These are phyloP conservation scores for Vigna mungo DNA, from an alignment of 306 rosid species.

Conservation along the genomic window DNA sequence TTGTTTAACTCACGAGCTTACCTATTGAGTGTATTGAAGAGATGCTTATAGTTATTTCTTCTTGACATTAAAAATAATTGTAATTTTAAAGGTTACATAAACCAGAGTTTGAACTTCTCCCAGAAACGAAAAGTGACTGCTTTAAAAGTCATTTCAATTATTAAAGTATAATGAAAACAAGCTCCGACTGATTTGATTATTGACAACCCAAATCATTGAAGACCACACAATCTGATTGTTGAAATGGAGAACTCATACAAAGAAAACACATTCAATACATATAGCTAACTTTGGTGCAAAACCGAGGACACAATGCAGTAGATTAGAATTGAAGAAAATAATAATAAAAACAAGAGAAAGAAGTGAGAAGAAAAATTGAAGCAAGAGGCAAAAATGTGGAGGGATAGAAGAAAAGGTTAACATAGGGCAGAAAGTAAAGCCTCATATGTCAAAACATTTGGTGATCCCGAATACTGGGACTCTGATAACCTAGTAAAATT, in stretches of 20 bases:
- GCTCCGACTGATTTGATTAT: background rate
- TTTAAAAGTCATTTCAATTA: background rate
- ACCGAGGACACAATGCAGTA: too few relatives aligned
- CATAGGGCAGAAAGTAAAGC: constrained; percentile 19
- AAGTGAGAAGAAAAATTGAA: background rate
- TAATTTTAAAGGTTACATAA: background rate
- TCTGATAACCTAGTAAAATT: constrained; percentile 45
- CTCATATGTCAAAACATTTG: constrained; percentile 41
- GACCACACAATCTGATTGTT: background rate
- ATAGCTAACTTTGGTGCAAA: background rate
- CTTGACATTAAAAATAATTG: background rate
- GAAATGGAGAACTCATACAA: background rate
- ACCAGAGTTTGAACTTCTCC: background rate
- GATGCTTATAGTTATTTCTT: too few relatives aligned
- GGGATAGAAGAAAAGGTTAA: background rate
- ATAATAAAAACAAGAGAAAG: background rate
- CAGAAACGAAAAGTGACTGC: background rate
- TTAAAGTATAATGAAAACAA: background rate
- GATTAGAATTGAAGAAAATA: too few relatives aligned
- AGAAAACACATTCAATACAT: background rate
- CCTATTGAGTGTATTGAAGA: too few relatives aligned
- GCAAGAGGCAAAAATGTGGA: background rate
- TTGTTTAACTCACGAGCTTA: background rate
- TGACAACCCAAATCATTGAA: background rate
- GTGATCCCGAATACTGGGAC: constrained; percentile 42